Evolutionary conservation across 2,329 filamentous ascomycete species (phyloP).

Genomic region (Aspergillus melleus): DNA sequence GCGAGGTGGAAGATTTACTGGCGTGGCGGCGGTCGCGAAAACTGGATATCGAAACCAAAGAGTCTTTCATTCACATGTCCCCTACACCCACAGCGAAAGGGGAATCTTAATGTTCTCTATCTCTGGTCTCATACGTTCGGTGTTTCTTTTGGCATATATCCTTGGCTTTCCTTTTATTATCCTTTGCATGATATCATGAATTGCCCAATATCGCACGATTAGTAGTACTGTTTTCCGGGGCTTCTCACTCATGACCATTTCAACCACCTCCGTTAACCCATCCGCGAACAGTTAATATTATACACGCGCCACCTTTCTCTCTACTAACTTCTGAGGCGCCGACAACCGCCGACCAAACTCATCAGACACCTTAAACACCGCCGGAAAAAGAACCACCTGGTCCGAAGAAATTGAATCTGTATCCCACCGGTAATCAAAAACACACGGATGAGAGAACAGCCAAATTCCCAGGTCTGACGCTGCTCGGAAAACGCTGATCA

Average conservation of each 20-base stretch:
- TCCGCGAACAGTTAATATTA: constrained; percentile 1
- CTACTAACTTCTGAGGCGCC: constrained; percentile 15
- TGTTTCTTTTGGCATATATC: background rate
- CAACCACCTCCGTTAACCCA: background rate
- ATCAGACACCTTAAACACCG: constrained; percentile 22
- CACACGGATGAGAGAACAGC: constrained; percentile 30
- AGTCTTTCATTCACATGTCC: background rate
- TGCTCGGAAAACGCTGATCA: constrained; percentile 19
- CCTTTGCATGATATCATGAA: background rate
- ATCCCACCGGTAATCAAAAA: constrained; percentile 22
- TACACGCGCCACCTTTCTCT: constrained; percentile 7
- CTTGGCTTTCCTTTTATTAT: background rate
- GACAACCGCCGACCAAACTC: constrained; percentile 20
- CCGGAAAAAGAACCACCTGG: constrained; percentile 16
- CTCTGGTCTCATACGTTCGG: background rate
- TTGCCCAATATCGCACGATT: background rate
- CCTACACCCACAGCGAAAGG: too few species aligned
- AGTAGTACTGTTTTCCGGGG: too few species aligned
- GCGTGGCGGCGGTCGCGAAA: background rate
- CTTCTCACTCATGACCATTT: background rate
- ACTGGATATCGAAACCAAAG: background rate
- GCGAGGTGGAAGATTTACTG: background rate
- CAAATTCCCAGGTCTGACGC: constrained; percentile 25
- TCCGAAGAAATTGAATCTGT: background rate
- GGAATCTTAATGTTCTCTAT: too few species aligned